Conservation (phyloP, 176 grass and related monocot species). For the Avena eriantha region DNA sequence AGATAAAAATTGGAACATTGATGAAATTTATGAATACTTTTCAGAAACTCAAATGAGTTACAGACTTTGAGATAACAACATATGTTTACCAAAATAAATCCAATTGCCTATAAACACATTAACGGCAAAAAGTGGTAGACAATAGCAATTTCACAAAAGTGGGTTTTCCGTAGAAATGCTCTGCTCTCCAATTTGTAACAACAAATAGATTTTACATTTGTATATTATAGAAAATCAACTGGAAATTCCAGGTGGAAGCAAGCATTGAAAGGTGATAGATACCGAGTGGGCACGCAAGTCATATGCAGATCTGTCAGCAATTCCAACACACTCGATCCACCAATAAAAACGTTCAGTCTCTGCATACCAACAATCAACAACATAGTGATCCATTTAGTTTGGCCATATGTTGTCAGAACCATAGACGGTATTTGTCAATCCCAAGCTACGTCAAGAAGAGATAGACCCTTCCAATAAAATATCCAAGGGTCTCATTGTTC, state of each 20-base stretch:
- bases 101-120: neutral
- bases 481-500: slow-evolving; percentile 95
- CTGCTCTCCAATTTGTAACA: neutral
- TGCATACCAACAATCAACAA: slow-evolving; percentile 97
- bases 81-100: neutral
- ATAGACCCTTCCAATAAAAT: slow-evolving; percentile 92
- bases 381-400: slow-evolving; percentile 99
- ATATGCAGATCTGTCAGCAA: slow-evolving; percentile 96
- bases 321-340: slow-evolving; percentile 99
- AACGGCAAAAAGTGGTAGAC: neutral
- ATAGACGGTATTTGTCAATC: slow-evolving; percentile 85
- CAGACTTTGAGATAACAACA: slow-evolving; percentile 16
- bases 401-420: slow-evolving; percentile 87
- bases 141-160: neutral
- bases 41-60: neutral
- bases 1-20: neutral
- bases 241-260: neutral
- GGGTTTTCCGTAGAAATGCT: neutral
- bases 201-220: no score
- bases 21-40: neutral
- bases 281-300: slow-evolving; percentile 89
- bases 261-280: slow-evolving; percentile 21
- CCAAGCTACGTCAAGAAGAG: slow-evolving; percentile 83
- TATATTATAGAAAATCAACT: neutral
- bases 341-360: slow-evolving; percentile 98